Percentiles rank a stretch among this genome's conserved stretches.
Evolutionary conservation across 2,329 filamentous ascomycete species (phyloP).

Genomic region (Xylaria sp.): DNA sequence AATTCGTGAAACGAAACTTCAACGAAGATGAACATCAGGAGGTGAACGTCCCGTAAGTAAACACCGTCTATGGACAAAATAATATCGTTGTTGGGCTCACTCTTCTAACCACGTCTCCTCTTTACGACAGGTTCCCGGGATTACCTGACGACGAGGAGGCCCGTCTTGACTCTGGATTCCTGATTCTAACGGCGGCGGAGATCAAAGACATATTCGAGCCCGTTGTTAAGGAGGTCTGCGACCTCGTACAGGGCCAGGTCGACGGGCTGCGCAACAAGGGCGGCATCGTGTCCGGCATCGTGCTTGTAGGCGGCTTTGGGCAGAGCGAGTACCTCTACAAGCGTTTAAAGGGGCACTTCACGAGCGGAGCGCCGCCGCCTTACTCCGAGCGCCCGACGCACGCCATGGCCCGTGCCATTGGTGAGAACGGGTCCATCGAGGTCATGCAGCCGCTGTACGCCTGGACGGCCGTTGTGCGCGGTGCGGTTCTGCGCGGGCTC

Average conservation of each 20-base stretch:
- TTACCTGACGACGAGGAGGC: slow-evolving; percentile 80
- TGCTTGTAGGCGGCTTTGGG: slow-evolving; percentile 84
- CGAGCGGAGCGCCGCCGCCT: slow-evolving; percentile 66
- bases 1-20: slow-evolving; percentile 87
- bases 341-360: slow-evolving; percentile 76
- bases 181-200: slow-evolving; percentile 76
- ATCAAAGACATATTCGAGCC: slow-evolving; percentile 81
- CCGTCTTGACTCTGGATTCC: slow-evolving; percentile 79
- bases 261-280: slow-evolving; percentile 70
- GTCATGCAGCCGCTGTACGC: slow-evolving; percentile 86
- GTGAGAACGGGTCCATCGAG: slow-evolving; percentile 70
- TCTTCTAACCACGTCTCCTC: slow-evolving; percentile 8
- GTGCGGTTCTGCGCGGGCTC: slow-evolving; percentile 78
- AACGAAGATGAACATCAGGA: slow-evolving; percentile 81
- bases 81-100: not conserved
- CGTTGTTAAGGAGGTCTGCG: slow-evolving; percentile 76
- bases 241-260: slow-evolving; percentile 75
- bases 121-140: slow-evolving; percentile 70
- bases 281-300: slow-evolving; percentile 76
- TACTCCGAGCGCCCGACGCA: slow-evolving; percentile 79
- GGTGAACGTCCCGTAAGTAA: slow-evolving; percentile 76
- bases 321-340: slow-evolving; percentile 82
- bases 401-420: slow-evolving; percentile 59
- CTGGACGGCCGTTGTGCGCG: slow-evolving; percentile 83
- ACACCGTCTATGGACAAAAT: not conserved